These are phyloP conservation scores for Fragaria iinumae DNA, from an alignment of 306 rosid species.

Conservation along the genomic window DNA sequence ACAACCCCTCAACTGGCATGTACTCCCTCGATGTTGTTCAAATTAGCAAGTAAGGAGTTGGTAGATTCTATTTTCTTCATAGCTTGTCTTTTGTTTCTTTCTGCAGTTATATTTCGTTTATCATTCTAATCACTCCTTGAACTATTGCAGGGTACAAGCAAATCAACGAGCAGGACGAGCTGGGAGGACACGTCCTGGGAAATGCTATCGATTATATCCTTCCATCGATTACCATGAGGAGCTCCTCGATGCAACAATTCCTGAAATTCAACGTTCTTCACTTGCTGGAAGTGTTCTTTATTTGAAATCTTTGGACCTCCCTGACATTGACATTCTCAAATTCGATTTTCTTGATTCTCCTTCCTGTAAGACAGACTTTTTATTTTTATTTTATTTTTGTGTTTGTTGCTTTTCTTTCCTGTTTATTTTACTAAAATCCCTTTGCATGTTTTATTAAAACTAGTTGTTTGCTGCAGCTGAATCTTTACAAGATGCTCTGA, in stretches of 20 bases:
- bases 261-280: conserved; percentile 94
- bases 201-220: conserved; percentile 91
- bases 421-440: conserved; percentile 1
- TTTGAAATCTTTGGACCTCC: conserved; percentile 92
- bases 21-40: conserved; percentile 92
- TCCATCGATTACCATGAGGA: conserved; percentile 61
- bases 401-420: not conserved
- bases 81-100: not conserved
- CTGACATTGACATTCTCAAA: conserved; percentile 88
- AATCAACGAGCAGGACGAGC: conserved; percentile 97
- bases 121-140: not conserved
- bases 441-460: conserved; percentile 25
- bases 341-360: conserved; percentile 95
- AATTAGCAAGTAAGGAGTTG: conserved; percentile 84
- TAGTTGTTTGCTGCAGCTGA: conserved; percentile 65
- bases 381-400: not conserved
- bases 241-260: conserved; percentile 84
- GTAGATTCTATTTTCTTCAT: conserved; percentile 8
- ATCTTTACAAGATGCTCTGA: conserved; percentile 89
- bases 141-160: conserved; percentile 86
- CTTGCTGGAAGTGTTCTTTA: conserved; percentile 93
- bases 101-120: not conserved
- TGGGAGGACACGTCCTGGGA: conserved; percentile 95
- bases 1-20: conserved; percentile 96
- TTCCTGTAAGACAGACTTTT: conserved; percentile 45